These are phyloP conservation scores for Vitis hybrid DNA, from an alignment of 177 flowering plant genomes.

Conservation along the genomic window DNA sequence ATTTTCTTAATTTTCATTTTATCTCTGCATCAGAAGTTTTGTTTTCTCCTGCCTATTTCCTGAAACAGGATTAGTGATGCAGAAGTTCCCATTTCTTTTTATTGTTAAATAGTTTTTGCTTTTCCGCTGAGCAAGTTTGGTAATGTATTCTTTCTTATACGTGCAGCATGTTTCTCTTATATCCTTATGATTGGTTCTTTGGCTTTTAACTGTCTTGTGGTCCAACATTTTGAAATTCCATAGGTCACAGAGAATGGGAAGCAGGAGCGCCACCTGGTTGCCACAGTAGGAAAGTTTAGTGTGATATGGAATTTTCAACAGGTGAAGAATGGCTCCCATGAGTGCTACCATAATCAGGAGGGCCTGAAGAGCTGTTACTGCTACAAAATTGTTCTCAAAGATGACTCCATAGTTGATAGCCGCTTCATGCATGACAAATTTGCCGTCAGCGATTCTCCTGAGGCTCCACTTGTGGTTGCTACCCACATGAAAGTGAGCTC, in stretches of 20 bases:
- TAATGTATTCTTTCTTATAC: not conserved
- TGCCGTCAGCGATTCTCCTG: constrained; percentile 73
- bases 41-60: too few relatives aligned
- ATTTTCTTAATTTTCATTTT: too few relatives aligned
- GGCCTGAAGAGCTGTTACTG: constrained; percentile 88
- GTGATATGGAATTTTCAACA: constrained; percentile 87
- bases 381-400: constrained; percentile 72
- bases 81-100: too few relatives aligned
- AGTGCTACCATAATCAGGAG: constrained; percentile 67
- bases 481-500: constrained; percentile 83
- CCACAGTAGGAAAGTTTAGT: constrained; percentile 86
- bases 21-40: too few relatives aligned
- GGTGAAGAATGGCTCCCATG: constrained; percentile 80
- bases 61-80: too few relatives aligned
- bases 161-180: not conserved
- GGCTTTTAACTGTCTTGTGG: not conserved
- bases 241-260: constrained; percentile 84
- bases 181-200: not conserved
- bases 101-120: too few relatives aligned
- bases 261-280: constrained; percentile 86
- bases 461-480: constrained; percentile 84
- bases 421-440: constrained; percentile 84
- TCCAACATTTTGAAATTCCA: not conserved
- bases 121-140: too few relatives aligned
- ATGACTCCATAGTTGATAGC: constrained; percentile 80